These are phyloP conservation scores for Sclerotinia glacialis DNA, from an alignment of 2,329 filamentous ascomycete genomes.

Conservation along the genomic window DNA sequence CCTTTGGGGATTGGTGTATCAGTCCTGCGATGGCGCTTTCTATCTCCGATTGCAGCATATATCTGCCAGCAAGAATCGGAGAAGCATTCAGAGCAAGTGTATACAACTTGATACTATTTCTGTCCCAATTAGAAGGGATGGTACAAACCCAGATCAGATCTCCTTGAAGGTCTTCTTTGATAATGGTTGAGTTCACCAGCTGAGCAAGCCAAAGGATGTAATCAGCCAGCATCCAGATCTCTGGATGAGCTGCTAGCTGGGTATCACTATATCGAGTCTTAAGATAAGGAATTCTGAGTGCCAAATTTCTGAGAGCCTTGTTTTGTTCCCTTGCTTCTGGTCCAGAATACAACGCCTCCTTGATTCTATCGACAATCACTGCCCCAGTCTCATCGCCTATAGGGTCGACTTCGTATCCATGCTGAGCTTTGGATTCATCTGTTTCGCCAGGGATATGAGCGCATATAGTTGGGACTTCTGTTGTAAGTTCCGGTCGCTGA, in stretches of 20 bases:
- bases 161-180: not conserved
- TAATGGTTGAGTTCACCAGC: not conserved
- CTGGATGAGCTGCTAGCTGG: not conserved
- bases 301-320: not conserved
- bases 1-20: not conserved
- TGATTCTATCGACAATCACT: not conserved
- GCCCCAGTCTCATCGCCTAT: not conserved
- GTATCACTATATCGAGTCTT: not conserved
- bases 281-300: not conserved
- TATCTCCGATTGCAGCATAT: constrained; percentile 3
- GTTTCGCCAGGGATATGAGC: not conserved
- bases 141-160: not conserved
- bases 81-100: not conserved
- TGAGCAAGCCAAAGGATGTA: not conserved
- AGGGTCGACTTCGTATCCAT: constrained; percentile 2
- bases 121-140: not conserved
- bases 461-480: not conserved
- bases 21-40: not conserved
- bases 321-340: not conserved
- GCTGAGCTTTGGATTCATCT: constrained; percentile 1
- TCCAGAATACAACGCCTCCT: not conserved
- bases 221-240: constrained; percentile 2
- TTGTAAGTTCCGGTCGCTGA: not conserved
- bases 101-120: not conserved
- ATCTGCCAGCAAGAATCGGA: not conserved